These are phyloP conservation scores for Elasticomyces elasticus DNA, from an alignment of 495 filamentous ascomycete species.

Conservation along the genomic window DNA sequence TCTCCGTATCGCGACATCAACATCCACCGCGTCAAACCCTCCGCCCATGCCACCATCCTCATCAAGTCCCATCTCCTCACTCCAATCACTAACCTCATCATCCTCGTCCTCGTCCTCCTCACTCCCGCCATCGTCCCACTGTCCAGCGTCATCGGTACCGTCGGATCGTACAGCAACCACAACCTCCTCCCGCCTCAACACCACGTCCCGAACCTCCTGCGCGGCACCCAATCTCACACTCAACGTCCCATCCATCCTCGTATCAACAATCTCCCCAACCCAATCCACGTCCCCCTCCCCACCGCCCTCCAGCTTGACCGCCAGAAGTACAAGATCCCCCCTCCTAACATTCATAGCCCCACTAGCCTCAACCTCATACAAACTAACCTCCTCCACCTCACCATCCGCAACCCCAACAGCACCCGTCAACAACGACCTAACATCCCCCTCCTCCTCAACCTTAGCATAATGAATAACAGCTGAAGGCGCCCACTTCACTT, in stretches of 20 bases:
- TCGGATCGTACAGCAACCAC: slow-evolving; percentile 25
- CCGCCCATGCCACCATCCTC: too few relatives aligned
- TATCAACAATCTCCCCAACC: slow-evolving; percentile 48
- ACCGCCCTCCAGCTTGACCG: not conserved
- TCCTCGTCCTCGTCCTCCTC: slow-evolving; percentile 29
- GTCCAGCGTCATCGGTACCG: slow-evolving; percentile 4
- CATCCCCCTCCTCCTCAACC: slow-evolving; percentile 26
- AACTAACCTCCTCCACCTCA: slow-evolving; percentile 40
- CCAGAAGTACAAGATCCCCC: slow-evolving; percentile 44
- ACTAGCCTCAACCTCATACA: slow-evolving; percentile 46
- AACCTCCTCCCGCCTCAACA: slow-evolving; percentile 39
- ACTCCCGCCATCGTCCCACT: slow-evolving; percentile 13
- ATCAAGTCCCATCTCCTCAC: slow-evolving; percentile 5
- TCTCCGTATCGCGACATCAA: too few relatives aligned
- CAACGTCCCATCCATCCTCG: slow-evolving; percentile 43
- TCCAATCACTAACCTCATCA: slow-evolving; percentile 8
- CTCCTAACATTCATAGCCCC: slow-evolving; percentile 35
- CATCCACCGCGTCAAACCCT: too few relatives aligned
- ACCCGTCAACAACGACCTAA: slow-evolving; percentile 28
- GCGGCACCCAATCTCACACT: slow-evolving; percentile 44
- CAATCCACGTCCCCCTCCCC: slow-evolving; percentile 33
- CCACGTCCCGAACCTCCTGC: slow-evolving; percentile 40
- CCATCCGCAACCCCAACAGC: slow-evolving; percentile 36
- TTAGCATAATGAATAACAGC: slow-evolving; percentile 30
- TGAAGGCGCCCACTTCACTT: slow-evolving; percentile 44